Evolutionary conservation across 148 eudicot species (phyloP).

Genomic region (Heliamphora exappendiculata): DNA sequence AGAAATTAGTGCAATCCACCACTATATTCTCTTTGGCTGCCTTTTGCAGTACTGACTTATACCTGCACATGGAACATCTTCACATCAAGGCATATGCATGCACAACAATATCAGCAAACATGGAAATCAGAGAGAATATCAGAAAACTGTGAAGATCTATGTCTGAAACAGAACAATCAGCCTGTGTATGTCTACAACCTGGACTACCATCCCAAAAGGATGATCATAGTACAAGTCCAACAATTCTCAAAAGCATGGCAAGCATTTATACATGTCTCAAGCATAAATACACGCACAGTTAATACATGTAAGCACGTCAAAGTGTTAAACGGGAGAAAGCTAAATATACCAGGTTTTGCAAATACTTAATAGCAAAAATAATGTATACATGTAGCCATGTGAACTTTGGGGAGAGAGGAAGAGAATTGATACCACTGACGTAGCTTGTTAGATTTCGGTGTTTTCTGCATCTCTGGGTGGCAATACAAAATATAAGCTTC

Average conservation of each 20-base stretch:
- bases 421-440: constrained; percentile 68
- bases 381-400: not conserved
- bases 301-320: not conserved
- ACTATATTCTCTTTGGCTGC: constrained; percentile 60
- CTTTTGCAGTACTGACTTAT: constrained; percentile 66
- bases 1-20: constrained; percentile 52
- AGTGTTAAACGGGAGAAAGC: constrained; percentile 5
- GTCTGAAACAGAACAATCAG: not conserved
- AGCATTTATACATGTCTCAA: not conserved
- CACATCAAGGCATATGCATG: not conserved
- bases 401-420: not conserved
- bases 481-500: constrained; percentile 79
- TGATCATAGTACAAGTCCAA: not conserved
- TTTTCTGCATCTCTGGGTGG: constrained; percentile 82
- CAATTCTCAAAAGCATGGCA: not conserved
- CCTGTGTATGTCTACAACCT: too few relatives aligned
- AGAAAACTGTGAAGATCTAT: not conserved
- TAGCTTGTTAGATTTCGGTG: constrained; percentile 65
- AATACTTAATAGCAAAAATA: not conserved
- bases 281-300: not conserved
- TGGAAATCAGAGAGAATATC: not conserved
- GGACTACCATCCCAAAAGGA: not conserved
- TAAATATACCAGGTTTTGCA: not conserved
- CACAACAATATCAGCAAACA: not conserved
- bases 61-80: constrained; percentile 39